Conservation (phyloP, 2,329 filamentous ascomycete genomes). For the Cladosporium velox region DNA sequence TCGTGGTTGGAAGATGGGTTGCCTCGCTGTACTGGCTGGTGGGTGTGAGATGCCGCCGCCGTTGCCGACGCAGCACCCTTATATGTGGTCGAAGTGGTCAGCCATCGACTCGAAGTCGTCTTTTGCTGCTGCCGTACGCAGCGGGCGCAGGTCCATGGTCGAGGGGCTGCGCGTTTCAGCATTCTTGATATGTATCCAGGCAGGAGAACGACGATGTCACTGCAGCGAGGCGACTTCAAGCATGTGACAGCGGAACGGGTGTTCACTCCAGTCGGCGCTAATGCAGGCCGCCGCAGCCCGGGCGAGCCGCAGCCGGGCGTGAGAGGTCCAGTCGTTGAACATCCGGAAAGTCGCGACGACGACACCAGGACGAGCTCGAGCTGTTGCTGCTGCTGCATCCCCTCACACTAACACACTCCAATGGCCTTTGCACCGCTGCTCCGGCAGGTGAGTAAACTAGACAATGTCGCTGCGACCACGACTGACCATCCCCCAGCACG, state of each 20-base stretch:
- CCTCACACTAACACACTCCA: slow-evolving; percentile 27
- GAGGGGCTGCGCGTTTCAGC: slow-evolving; percentile 15
- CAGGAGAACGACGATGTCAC: neutral
- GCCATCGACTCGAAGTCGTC: neutral
- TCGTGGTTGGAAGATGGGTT: slow-evolving; percentile 57
- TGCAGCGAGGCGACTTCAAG: neutral
- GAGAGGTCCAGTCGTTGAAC: neutral
- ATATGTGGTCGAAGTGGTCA: slow-evolving; percentile 2
- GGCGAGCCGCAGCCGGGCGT: slow-evolving; percentile 1
- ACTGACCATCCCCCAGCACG: slow-evolving; percentile 45
- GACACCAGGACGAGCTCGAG: slow-evolving; percentile 1
- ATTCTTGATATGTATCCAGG: slow-evolving; percentile 4
- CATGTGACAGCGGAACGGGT: slow-evolving; percentile 17
- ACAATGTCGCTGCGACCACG: neutral
- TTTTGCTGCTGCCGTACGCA: slow-evolving; percentile 16
- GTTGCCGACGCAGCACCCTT: slow-evolving; percentile 10
- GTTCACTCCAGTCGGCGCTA: slow-evolving; percentile 10
- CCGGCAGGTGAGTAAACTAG: slow-evolving; percentile 48
- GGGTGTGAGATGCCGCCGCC: slow-evolving; percentile 6
- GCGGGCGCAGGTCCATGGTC: slow-evolving; percentile 21
- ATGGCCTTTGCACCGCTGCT: slow-evolving; percentile 58
- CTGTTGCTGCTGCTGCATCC: slow-evolving; percentile 25
- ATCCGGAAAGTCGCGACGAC: slow-evolving; percentile 17
- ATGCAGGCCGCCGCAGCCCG: slow-evolving; percentile 9
- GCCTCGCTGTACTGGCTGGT: slow-evolving; percentile 39